Evolutionary conservation across 306 rosid genomes (phyloP), one percentile per base, ranked within the genome.

Genomic region (Cucumis cinereus): DNA sequence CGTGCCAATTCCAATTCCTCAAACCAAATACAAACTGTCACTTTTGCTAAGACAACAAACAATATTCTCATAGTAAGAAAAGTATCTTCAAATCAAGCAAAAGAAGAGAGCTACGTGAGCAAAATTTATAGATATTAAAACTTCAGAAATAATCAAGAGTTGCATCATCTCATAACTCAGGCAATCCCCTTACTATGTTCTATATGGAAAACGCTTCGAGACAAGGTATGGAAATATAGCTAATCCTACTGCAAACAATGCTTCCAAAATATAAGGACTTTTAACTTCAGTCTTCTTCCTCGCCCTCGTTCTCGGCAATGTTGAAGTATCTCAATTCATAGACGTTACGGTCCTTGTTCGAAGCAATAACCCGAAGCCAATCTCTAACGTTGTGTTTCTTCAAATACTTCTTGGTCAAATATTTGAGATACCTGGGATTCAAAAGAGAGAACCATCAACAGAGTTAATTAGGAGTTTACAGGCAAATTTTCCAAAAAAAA

Each of bases 331-430:
- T 89, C 85, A 92, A 85, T 82, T 92, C 98, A 57, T 90, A 92
- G 54, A 92, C 83, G 68, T 86, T 90, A 22, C 95, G 61, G 77
- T 92, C 98, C 85, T 93, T 93, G 93, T 93, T 93, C 67, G 98
- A 90, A 7, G 96, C 85, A 79, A 93, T 93, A 50, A 93, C 96
- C 5, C 96, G 89, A 45, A 93, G 98, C 98, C 98, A 93, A 83
- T 93, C 98, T 86, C 98, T 85, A 68, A 93, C 96, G 19, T 93
- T 93, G 84, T 92, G 94, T 83, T 92, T 92, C 86, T 92, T 92
- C 98, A 92, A 78, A 83, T 90, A 92, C 91, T 92, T 92, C 94
- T 92, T 92, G 19, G 96, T 90, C 71, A 92, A 83, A 82, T 92
- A 92, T 61, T 92, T 92, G 73, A 90, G 82, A 78, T 92, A 92